A percentile compares a stretch with the other conserved stretches of the same genome.
These are phyloP conservation scores for Colletotrichum sojae DNA, from an alignment of 2,329 filamentous ascomycete genomes.

Conservation along the genomic window DNA sequence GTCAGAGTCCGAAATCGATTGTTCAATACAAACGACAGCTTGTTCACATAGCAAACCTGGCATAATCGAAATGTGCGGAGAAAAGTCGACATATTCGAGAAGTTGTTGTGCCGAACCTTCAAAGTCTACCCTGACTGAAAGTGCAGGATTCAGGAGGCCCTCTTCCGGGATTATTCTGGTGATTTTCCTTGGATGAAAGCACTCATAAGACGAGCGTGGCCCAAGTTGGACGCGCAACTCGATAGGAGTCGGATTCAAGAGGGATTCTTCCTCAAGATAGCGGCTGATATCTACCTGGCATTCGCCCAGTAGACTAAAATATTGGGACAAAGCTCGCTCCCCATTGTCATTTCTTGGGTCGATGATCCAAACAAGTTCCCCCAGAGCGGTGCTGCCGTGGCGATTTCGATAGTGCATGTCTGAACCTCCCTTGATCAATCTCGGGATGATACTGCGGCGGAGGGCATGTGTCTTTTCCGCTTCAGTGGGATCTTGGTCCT, in stretches of 20 bases:
- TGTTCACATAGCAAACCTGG: too few relatives aligned
- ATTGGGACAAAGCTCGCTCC: background rate
- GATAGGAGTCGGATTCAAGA: background rate
- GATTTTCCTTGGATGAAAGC: background rate
- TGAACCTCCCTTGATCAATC: background rate
- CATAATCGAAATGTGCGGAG: too few relatives aligned
- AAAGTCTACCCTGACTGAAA: too few relatives aligned
- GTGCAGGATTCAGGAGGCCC: too few relatives aligned
- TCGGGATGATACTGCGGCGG: accelerated
- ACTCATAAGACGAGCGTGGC: accelerated
- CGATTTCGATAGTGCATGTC: background rate
- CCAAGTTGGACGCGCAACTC: too few relatives aligned
- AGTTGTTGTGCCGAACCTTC: too few relatives aligned
- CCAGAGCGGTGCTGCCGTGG: background rate
- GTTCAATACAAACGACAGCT: too few relatives aligned
- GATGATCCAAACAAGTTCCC: background rate
- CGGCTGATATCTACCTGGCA: background rate
- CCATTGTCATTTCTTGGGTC: background rate
- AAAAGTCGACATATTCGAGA: too few relatives aligned
- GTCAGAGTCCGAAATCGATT: too few relatives aligned
- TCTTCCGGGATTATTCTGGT: too few relatives aligned
- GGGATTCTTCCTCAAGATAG: background rate
- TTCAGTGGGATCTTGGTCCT: too few relatives aligned
- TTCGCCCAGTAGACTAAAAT: background rate
- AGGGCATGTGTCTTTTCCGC: too few relatives aligned